Evolutionary conservation across 2,329 filamentous ascomycete species (phyloP), one percentile per base, ranked within the genome.

Genomic region (Fusarium denticulatum): DNA sequence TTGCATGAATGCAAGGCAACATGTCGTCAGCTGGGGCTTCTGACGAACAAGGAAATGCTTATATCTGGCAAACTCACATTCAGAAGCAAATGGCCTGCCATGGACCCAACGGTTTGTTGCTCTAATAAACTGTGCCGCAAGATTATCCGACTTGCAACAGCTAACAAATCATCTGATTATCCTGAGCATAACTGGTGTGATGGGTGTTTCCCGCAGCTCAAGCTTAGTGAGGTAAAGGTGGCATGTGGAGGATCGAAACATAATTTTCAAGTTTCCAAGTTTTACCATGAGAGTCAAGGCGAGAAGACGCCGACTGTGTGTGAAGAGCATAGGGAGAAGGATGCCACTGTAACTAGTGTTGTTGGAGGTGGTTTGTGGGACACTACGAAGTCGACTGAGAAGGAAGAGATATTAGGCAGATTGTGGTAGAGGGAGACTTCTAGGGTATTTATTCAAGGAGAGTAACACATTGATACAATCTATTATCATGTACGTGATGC

Each of bases 61-160:
- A 16, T 58, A 6, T 36, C n/a, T 18, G 55, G 39, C 30, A 36
- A 47, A 8, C 16, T 36, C 7, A 28, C 14, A 5, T 47, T 58
- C 14, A 26, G 40, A 6, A 9, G 13, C 6, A 57, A 6, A 22
- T 83, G 82, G 82, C 80, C 81, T 5, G 67, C 52, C 36, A 73
- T 79, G 39, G 76, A 75, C 20, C 72, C 73, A 22, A 78, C 74
- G 0, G 77, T 81, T 3, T 83, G 79, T 71, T 84, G 83, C 65
- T 81, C 82, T 9, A 84, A 83, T 73, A 83, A 83, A 64, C 77
- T 84, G 20, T 84, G 83, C 67, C 69, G 80, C 16, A 75, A 73
- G 53, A 83, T 83, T 43, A 57, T 84, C 20, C 71, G 68, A 28
- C 57, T 76, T 8, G 52, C 71, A 20, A 75, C 56, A 15, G 76